Base-by-base conservation (phyloP, 2,329 filamentous ascomycete species). In the Aureobasidium musti region DNA sequence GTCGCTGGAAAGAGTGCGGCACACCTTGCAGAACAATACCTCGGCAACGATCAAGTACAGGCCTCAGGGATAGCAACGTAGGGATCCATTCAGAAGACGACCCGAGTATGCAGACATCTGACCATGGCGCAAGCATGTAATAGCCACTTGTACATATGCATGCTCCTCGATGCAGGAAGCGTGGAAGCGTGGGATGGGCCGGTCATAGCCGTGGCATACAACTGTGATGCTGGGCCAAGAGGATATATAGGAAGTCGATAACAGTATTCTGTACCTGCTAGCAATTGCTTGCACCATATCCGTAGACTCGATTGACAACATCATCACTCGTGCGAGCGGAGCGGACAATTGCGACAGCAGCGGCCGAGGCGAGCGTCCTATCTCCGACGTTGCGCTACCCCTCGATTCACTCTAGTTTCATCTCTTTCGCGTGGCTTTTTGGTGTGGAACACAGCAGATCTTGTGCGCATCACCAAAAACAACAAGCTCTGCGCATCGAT, bases 71-170 rank as follows among this genome's bases (percentile, higher is more conserved):
- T 39, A 39, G 3, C 13, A 14, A 23, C 19, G 37, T 26, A 59
- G 3, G 23, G 26, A n/a, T 59, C 35, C 21, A n/a, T 8, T 30
- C 17, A 21, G n/a, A 3, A 43, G 3, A 35, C 5, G 17, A 19
- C 23, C 10, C 21, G 17, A 47, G 56, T 19, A 63, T 63, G 59
- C 33, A 63, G 30, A 63, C 21, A 17, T 50, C 59, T 63, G 30
- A 33, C 39, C 59, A 63, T 63, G 45, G 33, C 45, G 59, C 59
- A 63, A 63, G 28, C 45, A 50, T 35, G 57, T 21, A 39, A 47
- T 7, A 50, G 59, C 59, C 59, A 63, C 59, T n/a, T n/a, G 1
- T 23, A n/a, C n/a, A n/a, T n/a, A 49, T 63, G 59, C 59, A 63
- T 13, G 14, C 23, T 30, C 21, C 59, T 50, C 3, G 5, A 63